Evolutionary conservation across 129 eudicot genomes (phyloP), one percentile per base, ranked within the genome.

Genomic region (Flaveria ramosissima): DNA sequence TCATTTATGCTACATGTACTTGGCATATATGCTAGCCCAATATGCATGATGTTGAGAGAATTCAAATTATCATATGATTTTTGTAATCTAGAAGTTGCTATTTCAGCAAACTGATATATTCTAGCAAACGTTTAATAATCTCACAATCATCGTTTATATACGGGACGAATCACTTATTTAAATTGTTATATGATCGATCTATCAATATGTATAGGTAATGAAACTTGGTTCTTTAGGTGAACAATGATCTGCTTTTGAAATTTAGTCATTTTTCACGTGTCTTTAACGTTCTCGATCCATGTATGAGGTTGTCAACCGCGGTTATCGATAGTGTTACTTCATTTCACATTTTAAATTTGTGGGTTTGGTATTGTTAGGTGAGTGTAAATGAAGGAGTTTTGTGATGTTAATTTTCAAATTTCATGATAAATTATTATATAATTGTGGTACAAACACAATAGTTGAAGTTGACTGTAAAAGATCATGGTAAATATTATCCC

Each of bases 401-500:
- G 24, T 64, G 48, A 39, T 32, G 14, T 36, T 32, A 65, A 32
- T 2, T 52, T 48, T 16, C 11, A 48, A 0, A 1, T 45, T 11
- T 8, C 50, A 45, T 45, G 3, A 8, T 26, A 48, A 42, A 9
- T 48, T n/a, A 12, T 48, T 16, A 20, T 47, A 26, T 52, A 39
- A 26, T 12, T 61, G 59, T 63, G 41, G 74, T 73, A 80, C 69
- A 64, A 53, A 79, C 27, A 53, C 13, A 26, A 61, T 61, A 24
- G 39, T 64, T 73, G 74, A 65, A 73, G 48, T 64, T 41, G 74
- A 80, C 78, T 4, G 11, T 51, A 72, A 72, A 80, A 80, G 78
- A 80, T 80, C 74, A 65, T 80, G 83, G 83, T 80, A 73, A 80
- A 79, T 72, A 63, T 79, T 65, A 43, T 68, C 41, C 43, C 57